Base-by-base conservation (phyloP, 805 yeast species). In the Ogataea nonfermentans region DNA sequence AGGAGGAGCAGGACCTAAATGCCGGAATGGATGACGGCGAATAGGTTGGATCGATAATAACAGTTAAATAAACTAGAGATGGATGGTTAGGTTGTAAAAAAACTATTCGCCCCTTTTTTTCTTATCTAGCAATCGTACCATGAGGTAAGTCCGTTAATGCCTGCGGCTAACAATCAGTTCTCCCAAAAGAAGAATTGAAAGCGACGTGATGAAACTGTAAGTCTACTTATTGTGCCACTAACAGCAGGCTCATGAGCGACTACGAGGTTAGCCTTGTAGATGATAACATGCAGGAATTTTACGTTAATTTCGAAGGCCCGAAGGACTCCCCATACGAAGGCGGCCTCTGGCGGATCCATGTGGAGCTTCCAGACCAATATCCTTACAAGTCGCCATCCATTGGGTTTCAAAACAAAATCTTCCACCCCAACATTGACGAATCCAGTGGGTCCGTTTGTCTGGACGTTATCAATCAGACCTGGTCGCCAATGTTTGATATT, bases 401-500 rank as follows among this genome's bases (percentile, higher is more conserved):
- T 47, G 98, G 97, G 6, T 91, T 91, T 59, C 79, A 79, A 36
- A 93, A 90, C 64, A 84, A 82, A 57, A 91, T 93, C 13, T 90
- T 79, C 65, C 99, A 91, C 61, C 99, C 99, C 5, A 91, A 91
- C 57, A 89, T 91, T 46, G 99, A 91, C 59, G 95, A 89, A 59
- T 73, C 79, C 19, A 81, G 79, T 1, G 99, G 99, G 0, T 80
- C 95, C 0, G 96, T 91, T 6, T 91, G 99, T 63, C 76, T 91
- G 35, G 98, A 91, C 61, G 98, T 93, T 12, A 90, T 91, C 48
- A 91, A 91, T 61, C 96, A 91, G 58, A 88, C 98, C 0, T 91
- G 99, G 99, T 85, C 95, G 29, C 98, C 99, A 2, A 85, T 91
- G 88, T 91, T 89, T 68, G 97, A 93, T 40, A 74, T 93, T 49